Evolutionary conservation across 2,329 filamentous ascomycete genomes (phyloP), one percentile per base, ranked within the genome.

Genomic region (Trichothecium sympodiale): DNA sequence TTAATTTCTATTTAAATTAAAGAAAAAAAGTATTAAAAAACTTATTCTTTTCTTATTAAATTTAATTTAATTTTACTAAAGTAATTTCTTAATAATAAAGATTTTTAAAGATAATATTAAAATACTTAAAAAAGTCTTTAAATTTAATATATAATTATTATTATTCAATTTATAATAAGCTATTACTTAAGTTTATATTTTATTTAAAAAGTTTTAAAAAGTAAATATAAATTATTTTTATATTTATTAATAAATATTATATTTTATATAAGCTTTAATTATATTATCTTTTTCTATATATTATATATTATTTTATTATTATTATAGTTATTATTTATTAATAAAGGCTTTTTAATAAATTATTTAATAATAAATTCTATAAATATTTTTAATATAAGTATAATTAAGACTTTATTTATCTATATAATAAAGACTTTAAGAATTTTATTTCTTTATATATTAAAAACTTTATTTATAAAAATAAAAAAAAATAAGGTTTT

Each of bases 141-240:
- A 15, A 18, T 29, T 31, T 34, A 28, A 34, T 34, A 20, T 28
- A 23, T 38, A n/a, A n/a, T n/a, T n/a, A n/a, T n/a, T n/a, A n/a
- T n/a, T n/a, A n/a, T n/a, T n/a, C n/a, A n/a, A n/a, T n/a, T n/a
- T n/a, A n/a, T 27, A 18, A 15, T 38, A 34, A 34, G 5, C 34
- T 17, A 13, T 9, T 17, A 20, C 20, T 18, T 28, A 38, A 33
- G 14, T 13, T 10, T 28, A 16, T n/a, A n/a, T n/a, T n/a, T n/a
- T n/a, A n/a, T n/a, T n/a, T n/a, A n/a, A n/a, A n/a, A n/a, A n/a
- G n/a, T n/a, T n/a, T n/a, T n/a, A n/a, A n/a, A n/a, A n/a, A n/a
- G n/a, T n/a, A n/a, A n/a, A n/a, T n/a, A n/a, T 15, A 28, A 33
- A 13, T 34, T 9, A n/a, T n/a, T n/a, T n/a, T n/a, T n/a, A n/a